Evolutionary conservation across 768 basidiomycete species (phyloP).

Genomic region (Amyloporia xantha): DNA sequence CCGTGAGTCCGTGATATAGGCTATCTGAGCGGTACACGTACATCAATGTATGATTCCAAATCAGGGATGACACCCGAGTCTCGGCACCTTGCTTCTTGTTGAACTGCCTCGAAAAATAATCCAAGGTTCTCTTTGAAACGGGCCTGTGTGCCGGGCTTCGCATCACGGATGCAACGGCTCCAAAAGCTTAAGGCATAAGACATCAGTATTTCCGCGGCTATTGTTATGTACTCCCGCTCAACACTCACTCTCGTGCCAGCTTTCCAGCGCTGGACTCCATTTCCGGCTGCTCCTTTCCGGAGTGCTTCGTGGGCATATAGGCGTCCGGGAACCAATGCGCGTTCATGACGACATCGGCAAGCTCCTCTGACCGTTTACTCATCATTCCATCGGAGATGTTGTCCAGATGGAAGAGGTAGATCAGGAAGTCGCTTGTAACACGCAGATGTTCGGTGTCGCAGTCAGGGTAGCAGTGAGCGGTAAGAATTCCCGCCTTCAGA

Average conservation of each 20-base stretch:
- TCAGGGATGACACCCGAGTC: slow-evolving; percentile 51
- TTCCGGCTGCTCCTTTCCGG: slow-evolving; percentile 11
- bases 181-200: slow-evolving; percentile 46
- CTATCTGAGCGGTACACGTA: background rate
- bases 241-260: slow-evolving; percentile 57
- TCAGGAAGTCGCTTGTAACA: slow-evolving; percentile 66
- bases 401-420: slow-evolving; percentile 70
- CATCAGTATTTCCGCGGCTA: background rate
- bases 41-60: slow-evolving; percentile 67
- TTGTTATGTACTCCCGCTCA: background rate
- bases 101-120: slow-evolving; percentile 71
- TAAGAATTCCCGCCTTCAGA: slow-evolving; percentile 60
- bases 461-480: slow-evolving; percentile 56
- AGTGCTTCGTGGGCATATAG: slow-evolving; percentile 32
- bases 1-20: background rate
- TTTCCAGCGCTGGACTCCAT: slow-evolving; percentile 47
- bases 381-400: slow-evolving; percentile 75
- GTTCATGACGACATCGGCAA: slow-evolving; percentile 62
- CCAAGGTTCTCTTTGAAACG: slow-evolving; percentile 73
- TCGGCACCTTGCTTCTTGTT: slow-evolving; percentile 64
- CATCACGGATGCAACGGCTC: slow-evolving; percentile 53
- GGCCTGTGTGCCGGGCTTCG: slow-evolving; percentile 55
- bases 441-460: slow-evolving; percentile 51
- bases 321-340: slow-evolving; percentile 63
- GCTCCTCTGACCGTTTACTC: slow-evolving; percentile 45